Evolutionary conservation across 163 green algal genomes (phyloP).

Genomic region (Coccomyxa subellipsoidea): DNA sequence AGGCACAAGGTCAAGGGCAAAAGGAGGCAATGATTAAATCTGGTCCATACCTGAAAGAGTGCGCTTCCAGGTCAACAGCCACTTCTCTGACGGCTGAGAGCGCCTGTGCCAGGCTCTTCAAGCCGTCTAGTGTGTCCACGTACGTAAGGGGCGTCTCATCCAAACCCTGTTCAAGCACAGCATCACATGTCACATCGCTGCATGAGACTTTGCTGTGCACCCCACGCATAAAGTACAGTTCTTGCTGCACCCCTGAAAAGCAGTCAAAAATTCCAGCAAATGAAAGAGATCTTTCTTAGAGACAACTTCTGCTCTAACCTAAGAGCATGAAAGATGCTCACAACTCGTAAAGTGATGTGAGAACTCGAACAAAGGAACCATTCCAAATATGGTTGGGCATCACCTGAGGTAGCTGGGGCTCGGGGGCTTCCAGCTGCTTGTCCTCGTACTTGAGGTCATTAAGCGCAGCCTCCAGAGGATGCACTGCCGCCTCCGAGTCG

Average conservation of each 20-base stretch:
- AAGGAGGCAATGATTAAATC: slow-evolving; percentile 9
- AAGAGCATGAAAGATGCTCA: not conserved
- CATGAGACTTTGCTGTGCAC: too few species aligned
- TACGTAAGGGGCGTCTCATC: slow-evolving; percentile 52
- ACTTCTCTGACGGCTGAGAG: slow-evolving; percentile 55
- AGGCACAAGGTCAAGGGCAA: too few species aligned
- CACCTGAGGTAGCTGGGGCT: slow-evolving; percentile 14
- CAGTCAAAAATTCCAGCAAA: not conserved
- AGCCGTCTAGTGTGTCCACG: slow-evolving; percentile 47
- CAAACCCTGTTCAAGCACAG: slow-evolving; percentile 18
- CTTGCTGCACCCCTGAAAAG: too few species aligned
- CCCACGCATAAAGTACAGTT: too few species aligned
- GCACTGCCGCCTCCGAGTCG: not conserved
- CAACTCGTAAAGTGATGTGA: too few species aligned
- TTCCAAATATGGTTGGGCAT: not conserved
- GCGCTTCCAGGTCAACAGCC: slow-evolving; percentile 87
- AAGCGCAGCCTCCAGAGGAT: slow-evolving; percentile 47
- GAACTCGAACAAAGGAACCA: too few species aligned
- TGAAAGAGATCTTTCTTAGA: not conserved
- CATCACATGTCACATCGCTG: not conserved
- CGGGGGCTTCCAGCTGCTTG: slow-evolving; percentile 36
- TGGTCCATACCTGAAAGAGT: slow-evolving; percentile 61
- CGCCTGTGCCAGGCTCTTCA: slow-evolving; percentile 38
- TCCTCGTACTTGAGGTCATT: slow-evolving; percentile 43
- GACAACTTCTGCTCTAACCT: not conserved